Evolutionary conservation across 495 filamentous ascomycete genomes (phyloP), one percentile per base, ranked within the genome.

Genomic region (Diplogelasinospora grovesii): DNA sequence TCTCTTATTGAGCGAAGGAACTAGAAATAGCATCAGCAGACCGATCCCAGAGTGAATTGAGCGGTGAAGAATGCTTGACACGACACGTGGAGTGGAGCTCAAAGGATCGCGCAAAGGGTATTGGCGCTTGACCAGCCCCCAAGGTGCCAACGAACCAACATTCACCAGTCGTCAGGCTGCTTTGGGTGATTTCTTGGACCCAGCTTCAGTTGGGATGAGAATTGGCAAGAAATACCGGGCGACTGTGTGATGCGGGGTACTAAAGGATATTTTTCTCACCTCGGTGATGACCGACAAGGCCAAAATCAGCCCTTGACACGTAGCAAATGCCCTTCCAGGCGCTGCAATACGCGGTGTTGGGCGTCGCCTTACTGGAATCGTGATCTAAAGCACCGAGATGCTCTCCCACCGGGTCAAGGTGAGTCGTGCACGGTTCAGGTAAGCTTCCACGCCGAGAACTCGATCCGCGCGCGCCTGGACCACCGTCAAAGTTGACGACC

Each of bases 361-460:
- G 13, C 11, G n/a, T n/a, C n/a, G n/a, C n/a, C n/a, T n/a, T n/a
- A n/a, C n/a, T n/a, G n/a, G n/a, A n/a, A n/a, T n/a, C n/a, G n/a
- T n/a, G n/a, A n/a, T n/a, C n/a, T n/a, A n/a, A n/a, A n/a, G n/a
- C n/a, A n/a, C n/a, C n/a, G n/a, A n/a, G n/a, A n/a, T n/a, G n/a
- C n/a, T n/a, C n/a, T n/a, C n/a, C n/a, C n/a, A n/a, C n/a, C n/a
- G n/a, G 34, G 36, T 16, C 11, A 36, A 44, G 49, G 36, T 39
- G 45, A 41, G 34, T 38, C 45, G 49, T 52, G 49, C 49, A 52
- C 49, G 49, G 49, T 52, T 52, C 49, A 52, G 34, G 41, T 45
- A 32, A n/a, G n/a, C n/a, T n/a, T n/a, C n/a, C n/a, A n/a, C n/a
- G n/a, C n/a, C 36, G 35, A 25, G 23, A 30, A 29, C 36, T 39